These are phyloP conservation scores for Trypethelium eluteriae DNA, from an alignment of 495 filamentous ascomycete species.

Conservation along the genomic window DNA sequence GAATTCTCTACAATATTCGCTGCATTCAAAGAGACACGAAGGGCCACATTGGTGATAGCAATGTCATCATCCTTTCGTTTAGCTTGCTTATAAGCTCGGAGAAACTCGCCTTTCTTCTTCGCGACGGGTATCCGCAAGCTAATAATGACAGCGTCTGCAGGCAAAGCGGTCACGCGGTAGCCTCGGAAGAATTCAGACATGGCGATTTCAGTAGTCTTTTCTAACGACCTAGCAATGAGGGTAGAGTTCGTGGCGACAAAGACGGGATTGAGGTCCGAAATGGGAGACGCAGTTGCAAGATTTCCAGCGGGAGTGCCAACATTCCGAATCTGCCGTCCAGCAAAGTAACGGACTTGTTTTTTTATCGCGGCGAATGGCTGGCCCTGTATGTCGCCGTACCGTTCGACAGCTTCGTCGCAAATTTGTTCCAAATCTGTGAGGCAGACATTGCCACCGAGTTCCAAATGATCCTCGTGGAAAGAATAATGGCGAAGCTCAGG, in stretches of 20 bases:
- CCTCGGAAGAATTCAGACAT: conserved; percentile 91
- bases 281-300: conserved; percentile 88
- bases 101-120: conserved; percentile 57
- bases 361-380: conserved; percentile 69
- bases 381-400: conserved; percentile 62
- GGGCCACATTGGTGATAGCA: conserved; percentile 81
- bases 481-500: conserved; percentile 72
- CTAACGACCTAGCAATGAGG: conserved; percentile 66
- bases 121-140: conserved; percentile 76
- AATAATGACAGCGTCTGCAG: conserved; percentile 74
- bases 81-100: conserved; percentile 83
- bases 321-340: conserved; percentile 91
- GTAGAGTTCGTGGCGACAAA: conserved; percentile 80
- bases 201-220: conserved; percentile 67
- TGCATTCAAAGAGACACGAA: conserved; percentile 62
- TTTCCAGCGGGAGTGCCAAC: conserved; percentile 95
- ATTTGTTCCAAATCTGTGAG: conserved; percentile 75
- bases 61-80: conserved; percentile 97
- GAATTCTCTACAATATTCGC: conserved; percentile 58
- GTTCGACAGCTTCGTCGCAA: conserved; percentile 66
- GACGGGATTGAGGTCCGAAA: conserved; percentile 92
- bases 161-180: conserved; percentile 77
- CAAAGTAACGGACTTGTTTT: conserved; percentile 85
- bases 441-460: conserved; percentile 85
- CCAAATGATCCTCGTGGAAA: conserved; percentile 70